phyloP scores from a whole-genome alignment of 2,329 filamentous ascomycete species.

The Claviceps capensis region DNA sequence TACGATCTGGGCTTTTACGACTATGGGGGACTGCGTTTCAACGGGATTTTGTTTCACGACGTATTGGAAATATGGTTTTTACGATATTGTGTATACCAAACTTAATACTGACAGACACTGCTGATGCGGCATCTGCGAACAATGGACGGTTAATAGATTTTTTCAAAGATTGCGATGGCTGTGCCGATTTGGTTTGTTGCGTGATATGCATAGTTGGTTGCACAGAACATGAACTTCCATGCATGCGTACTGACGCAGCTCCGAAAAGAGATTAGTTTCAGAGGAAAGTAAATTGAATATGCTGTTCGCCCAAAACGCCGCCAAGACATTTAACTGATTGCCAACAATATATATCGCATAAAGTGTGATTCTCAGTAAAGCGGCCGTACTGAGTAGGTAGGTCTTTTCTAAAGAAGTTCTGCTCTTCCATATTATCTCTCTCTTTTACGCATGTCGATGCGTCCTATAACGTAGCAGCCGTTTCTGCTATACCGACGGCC shows the following conservation, averaged over 20 bases:
- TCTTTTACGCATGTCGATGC: neutral
- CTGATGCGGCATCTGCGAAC: neutral
- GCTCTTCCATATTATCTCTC: neutral
- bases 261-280: too few relatives aligned
- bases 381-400: too few relatives aligned
- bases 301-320: too few relatives aligned
- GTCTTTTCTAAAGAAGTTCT: neutral
- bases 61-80: constrained; percentile 7
- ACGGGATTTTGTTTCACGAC: constrained; percentile 5
- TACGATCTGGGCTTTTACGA: neutral
- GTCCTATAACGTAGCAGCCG: constrained; percentile 39
- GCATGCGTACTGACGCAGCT: too few relatives aligned
- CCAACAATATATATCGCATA: too few relatives aligned
- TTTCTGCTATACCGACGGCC: constrained; percentile 48
- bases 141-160: neutral
- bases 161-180: neutral
- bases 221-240: too few relatives aligned
- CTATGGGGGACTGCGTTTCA: neutral
- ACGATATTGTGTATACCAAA: constrained; percentile 11
- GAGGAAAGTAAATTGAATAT: too few relatives aligned
- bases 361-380: too few relatives aligned
- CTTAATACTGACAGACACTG: neutral
- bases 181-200: neutral
- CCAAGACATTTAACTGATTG: too few relatives aligned
- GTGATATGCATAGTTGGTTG: neutral